Conservation (phyloP, 352 stramenopile species). For the Aphanomyces astaci region DNA sequence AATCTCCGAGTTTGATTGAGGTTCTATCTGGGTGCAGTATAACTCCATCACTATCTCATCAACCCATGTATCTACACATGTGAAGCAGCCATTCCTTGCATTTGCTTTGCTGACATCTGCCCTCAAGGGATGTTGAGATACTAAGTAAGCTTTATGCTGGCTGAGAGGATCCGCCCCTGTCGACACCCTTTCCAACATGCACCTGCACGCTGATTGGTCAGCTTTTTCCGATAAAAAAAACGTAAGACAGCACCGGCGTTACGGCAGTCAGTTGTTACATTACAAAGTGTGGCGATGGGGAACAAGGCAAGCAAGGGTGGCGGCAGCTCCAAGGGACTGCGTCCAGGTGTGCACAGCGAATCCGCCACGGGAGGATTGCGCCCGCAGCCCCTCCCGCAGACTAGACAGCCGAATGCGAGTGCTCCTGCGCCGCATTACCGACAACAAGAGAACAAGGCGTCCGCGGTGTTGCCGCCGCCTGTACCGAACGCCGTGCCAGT, state of each 20-base stretch:
- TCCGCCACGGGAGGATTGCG: slow-evolving; percentile 1
- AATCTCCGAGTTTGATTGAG: no score
- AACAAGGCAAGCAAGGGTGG: slow-evolving; percentile 22
- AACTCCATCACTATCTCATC: no score
- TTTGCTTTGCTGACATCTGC: no score
- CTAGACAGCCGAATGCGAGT: not conserved
- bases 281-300: slow-evolving; percentile 17
- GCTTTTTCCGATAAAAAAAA: not conserved
- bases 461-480: slow-evolving; percentile 40
- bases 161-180: no score
- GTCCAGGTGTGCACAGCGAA: slow-evolving; percentile 17
- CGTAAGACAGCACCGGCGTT: not conserved
- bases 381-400: slow-evolving; percentile 18
- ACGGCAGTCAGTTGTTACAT: slow-evolving; percentile 16
- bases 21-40: no score
- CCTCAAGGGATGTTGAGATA: no score
- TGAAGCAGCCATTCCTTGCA: no score
- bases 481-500: slow-evolving; percentile 43
- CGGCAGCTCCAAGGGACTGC: slow-evolving; percentile 17
- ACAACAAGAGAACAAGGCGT: slow-evolving; percentile 19
- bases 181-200: no score
- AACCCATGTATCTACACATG: no score
- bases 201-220: not conserved
- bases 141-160: no score
- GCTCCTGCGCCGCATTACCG: slow-evolving; percentile 18